Conservation (phyloP, 306 rosid species). For the Purshia tridentata region DNA sequence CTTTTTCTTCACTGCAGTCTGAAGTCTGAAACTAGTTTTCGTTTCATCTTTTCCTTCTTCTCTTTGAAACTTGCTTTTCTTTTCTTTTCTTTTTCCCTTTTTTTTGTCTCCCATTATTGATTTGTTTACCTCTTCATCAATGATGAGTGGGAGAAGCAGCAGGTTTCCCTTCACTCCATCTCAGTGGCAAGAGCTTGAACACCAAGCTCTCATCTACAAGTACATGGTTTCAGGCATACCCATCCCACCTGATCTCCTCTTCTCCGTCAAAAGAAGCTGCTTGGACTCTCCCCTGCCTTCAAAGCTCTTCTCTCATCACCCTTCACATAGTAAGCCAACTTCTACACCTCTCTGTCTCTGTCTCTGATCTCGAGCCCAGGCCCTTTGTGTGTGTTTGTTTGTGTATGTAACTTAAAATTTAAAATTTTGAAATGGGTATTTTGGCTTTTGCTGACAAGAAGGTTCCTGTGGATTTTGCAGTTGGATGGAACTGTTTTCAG, state of each 20-base stretch:
- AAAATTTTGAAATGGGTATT: background rate
- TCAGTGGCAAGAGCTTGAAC: conserved; percentile 99
- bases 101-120: background rate
- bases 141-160: conserved; percentile 53
- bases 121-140: background rate
- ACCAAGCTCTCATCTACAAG: conserved; percentile 93
- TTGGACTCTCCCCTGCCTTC: conserved; percentile 59
- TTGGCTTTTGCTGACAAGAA: background rate
- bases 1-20: conserved; percentile 26
- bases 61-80: conserved; percentile 5
- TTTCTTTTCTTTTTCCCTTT: conserved; percentile 3
- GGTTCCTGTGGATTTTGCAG: conserved; percentile 42
- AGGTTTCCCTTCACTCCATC: conserved; percentile 81
- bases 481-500: conserved; percentile 90
- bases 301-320: conserved; percentile 59
- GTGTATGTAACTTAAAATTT: background rate
- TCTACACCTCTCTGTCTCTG: background rate
- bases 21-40: conserved; percentile 21
- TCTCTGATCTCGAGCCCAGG: background rate
- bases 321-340: conserved; percentile 56
- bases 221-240: conserved; percentile 93
- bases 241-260: conserved; percentile 87
- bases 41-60: conserved; percentile 22
- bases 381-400: background rate
- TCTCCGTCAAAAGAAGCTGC: conserved; percentile 59